Base-by-base conservation (phyloP, 306 rosid genomes). In the Cucurbita ficifolia region DNA sequence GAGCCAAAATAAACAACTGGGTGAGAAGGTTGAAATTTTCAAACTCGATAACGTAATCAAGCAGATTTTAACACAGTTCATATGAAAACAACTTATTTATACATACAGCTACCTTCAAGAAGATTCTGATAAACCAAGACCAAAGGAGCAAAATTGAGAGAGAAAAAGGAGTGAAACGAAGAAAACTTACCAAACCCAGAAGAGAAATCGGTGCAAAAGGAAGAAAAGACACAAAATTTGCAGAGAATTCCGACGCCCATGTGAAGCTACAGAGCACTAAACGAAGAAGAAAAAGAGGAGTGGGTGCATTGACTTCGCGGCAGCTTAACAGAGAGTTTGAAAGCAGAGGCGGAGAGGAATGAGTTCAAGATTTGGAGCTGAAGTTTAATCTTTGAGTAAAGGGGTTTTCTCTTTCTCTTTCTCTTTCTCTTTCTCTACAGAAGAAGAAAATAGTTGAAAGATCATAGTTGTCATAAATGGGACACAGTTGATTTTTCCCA, bases 241-340 rank as follows among this genome's bases (percentile, higher is more conserved):
- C 10, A 70, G 53, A 77, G 77, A 60, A n/a, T 55, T 71, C 57
- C 56, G 77, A 49, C 70, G 68, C 39, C 76, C 77, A 73, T 73
- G 70, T 59, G 75, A 75, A 79, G 71, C 48, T 50, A 58, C 79
- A 80, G 82, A 79, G 79, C 78, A 72, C 79, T 79, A 86, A 88
- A 90, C 83, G 69, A 69, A 71, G 53, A 50, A 78, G 65, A 45
- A 74, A 67, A 36, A 71, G 57, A 78, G 29, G 19, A 78, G 80
- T 74, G 70, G 84, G 83, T 74, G 84, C 83, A 82, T 83, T 88
- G 96, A 87, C 97, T 84, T 73, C 60, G 78, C n/a, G 45, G 46
- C 39, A 53, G 76, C 24, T 36, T 38, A 55, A 10, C 64, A 63
- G 76, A 69, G 77, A 29, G 56, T 75, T 80, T 72, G 80, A 85